Conservation (phyloP, 108 stramenopile genomes). For the Epipyxis sp. region DNA sequence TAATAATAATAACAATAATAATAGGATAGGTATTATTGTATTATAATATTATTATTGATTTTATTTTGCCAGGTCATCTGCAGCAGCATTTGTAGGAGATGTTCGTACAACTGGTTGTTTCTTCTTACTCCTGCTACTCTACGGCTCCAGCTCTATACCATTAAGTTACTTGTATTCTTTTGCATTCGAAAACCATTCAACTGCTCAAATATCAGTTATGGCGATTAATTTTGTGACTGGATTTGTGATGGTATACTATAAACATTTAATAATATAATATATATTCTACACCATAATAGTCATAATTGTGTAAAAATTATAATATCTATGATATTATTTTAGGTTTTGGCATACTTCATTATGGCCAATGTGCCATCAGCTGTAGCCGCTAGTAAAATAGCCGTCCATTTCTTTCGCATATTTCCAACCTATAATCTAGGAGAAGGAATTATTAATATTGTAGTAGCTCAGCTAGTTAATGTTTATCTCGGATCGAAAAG, state of each 20-base stretch:
- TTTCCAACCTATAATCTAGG: conserved; percentile 63
- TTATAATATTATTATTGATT: no score
- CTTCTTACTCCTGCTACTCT: conserved; percentile 34
- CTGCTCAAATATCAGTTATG: conserved; percentile 60
- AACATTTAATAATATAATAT: no score
- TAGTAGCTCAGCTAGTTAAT: no score
- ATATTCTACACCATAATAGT: no score
- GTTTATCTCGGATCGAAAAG: no score
- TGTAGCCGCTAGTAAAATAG: conserved; percentile 22
- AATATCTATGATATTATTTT: no score
- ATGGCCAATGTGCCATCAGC: conserved; percentile 43
- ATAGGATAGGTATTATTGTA: no score
- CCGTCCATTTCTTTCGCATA: conserved; percentile 54
- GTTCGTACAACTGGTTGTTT: conserved; percentile 29
- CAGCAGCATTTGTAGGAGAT: conserved; percentile 53
- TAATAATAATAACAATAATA: no score
- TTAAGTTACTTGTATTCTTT: conserved; percentile 59
- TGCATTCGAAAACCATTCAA: conserved; percentile 50
- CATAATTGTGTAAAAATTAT: no score
- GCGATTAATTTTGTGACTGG: conserved; percentile 60
- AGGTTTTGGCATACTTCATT: conserved; percentile 49
- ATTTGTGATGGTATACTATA: conserved; percentile 60
- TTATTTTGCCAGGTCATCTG: not conserved
- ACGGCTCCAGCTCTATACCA: conserved; percentile 48
- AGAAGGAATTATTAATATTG: conserved; percentile 54